phyloP scores from a whole-genome alignment of 768 basidiomycete genomes.

The Leucosporidium creatinivorum region DNA sequence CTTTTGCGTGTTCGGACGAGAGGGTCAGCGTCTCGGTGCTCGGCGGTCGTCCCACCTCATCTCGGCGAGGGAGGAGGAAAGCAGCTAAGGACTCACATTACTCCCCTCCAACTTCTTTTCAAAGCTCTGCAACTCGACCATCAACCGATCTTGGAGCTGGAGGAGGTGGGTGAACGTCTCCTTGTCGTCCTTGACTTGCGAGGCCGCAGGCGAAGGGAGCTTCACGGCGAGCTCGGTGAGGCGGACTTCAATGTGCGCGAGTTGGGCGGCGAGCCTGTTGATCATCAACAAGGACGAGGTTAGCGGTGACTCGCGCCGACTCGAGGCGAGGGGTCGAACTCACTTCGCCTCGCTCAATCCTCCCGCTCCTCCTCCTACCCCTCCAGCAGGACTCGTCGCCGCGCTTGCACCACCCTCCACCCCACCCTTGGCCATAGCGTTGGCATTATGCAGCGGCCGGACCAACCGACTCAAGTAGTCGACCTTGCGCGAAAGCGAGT shows the following conservation, averaged over 20 bases:
- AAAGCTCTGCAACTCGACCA: slow-evolving; percentile 25
- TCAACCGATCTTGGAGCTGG: slow-evolving; percentile 26
- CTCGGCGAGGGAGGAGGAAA: not conserved
- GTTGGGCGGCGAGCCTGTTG: not conserved
- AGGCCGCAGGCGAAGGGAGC: not conserved
- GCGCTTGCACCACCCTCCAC: too few species aligned
- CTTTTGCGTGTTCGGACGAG: not conserved
- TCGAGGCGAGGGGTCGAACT: too few species aligned
- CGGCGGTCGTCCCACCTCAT: not conserved
- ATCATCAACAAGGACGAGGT: too few species aligned
- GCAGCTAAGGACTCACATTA: slow-evolving; percentile 2
- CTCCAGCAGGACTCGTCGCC: too few species aligned
- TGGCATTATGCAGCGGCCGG: not conserved
- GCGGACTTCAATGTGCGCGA: not conserved
- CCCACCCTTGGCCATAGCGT: too few species aligned
- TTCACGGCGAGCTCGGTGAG: slow-evolving; percentile 2
- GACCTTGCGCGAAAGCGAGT: slow-evolving; percentile 32
- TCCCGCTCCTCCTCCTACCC: too few species aligned
- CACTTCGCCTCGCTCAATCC: too few species aligned
- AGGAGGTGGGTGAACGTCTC: slow-evolving; percentile 19
- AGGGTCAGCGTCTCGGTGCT: not conserved
- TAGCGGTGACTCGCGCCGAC: too few species aligned
- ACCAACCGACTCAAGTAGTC: slow-evolving; percentile 18
- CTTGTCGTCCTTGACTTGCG: not conserved
- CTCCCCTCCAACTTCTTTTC: slow-evolving; percentile 19